Base-by-base conservation (phyloP, 768 basidiomycete species). In the Paxillus rubicundulus region DNA sequence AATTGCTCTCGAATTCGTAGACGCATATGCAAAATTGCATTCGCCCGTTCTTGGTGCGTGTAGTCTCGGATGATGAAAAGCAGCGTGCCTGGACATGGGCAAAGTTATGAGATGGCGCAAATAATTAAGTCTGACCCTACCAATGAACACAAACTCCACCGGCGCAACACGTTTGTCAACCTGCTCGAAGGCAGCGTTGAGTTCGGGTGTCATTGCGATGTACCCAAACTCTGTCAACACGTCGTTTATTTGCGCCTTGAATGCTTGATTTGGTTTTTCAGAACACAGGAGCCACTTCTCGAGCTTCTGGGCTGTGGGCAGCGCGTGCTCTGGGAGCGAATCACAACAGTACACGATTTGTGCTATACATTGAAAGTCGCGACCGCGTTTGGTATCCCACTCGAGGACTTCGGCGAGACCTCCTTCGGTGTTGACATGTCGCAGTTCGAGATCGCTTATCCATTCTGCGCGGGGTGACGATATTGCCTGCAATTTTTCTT, bases 401-500 rank as follows among this genome's bases (percentile, higher is more conserved):
- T 78, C 67, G 43, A 92, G 73, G 37, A 75, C 69, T 30, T 73
- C 62, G 1, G 75, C 71, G 17, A 93, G 76, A 16, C 87, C 88
- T 13, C 74, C 79, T 0, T 85, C 80, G 13, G 74, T 69, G n/a
- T 72, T 64, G 45, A 89, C 75, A 62, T 84, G 84, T 55, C 75
- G 74, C 34, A 72, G 56, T 57, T 85, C 82, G 9, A 92, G 74
- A 6, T 76, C 70, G 2, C 73, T 60, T 57, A 92, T 81, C 84
- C 85, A 90, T 34, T 76, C 74, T 28, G 85, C 75, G 79, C 84
- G 84, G 1, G 84, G 80, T 3, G 87, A 87, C 7, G 84, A 74
- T 42, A 92, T 82, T 0, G 91, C 90, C 57, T 89, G 87, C 17
- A 92, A 67, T 70, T 89, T 91, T 68, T 93, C 91, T 85, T 65